Evolutionary conservation across 2,329 filamentous ascomycete species (phyloP).

Genomic region (Aspergillus intermedius): DNA sequence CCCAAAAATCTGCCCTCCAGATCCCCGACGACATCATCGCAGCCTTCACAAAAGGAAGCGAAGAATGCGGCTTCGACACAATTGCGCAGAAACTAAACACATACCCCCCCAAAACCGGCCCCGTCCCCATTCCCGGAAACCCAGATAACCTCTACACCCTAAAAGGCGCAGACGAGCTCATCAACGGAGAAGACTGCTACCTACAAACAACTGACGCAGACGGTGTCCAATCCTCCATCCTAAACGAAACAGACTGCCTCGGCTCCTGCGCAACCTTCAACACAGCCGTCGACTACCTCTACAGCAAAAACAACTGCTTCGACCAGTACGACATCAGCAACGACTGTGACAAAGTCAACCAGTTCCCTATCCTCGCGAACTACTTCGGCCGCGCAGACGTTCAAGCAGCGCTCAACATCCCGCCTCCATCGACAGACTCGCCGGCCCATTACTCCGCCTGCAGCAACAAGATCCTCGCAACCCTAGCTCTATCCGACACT

Average conservation of each 20-base stretch:
- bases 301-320: slow-evolving; percentile 19
- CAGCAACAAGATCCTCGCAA: slow-evolving; percentile 24
- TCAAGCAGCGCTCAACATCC: slow-evolving; percentile 26
- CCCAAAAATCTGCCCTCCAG: slow-evolving; percentile 17
- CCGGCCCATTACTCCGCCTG: slow-evolving; percentile 20
- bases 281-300: slow-evolving; percentile 27
- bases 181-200: slow-evolving; percentile 21
- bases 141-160: slow-evolving; percentile 13
- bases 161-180: slow-evolving; percentile 10
- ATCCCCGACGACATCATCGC: slow-evolving; percentile 22
- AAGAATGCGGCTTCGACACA: slow-evolving; percentile 25
- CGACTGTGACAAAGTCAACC: slow-evolving; percentile 22
- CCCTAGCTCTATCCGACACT: slow-evolving; percentile 12
- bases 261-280: slow-evolving; percentile 31
- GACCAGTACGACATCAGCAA: slow-evolving; percentile 30
- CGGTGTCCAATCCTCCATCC: slow-evolving; percentile 21
- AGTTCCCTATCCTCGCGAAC: slow-evolving; percentile 15
- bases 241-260: slow-evolving; percentile 27
- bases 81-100: slow-evolving; percentile 20
- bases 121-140: slow-evolving; percentile 25
- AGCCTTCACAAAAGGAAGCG: slow-evolving; percentile 24
- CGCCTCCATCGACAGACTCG: slow-evolving; percentile 2
- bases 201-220: slow-evolving; percentile 18
- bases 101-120: slow-evolving; percentile 23
- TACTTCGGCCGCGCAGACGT: slow-evolving; percentile 32